phyloP scores from a whole-genome alignment of 2,329 filamentous ascomycete species.

The Metarhizium humberi region DNA sequence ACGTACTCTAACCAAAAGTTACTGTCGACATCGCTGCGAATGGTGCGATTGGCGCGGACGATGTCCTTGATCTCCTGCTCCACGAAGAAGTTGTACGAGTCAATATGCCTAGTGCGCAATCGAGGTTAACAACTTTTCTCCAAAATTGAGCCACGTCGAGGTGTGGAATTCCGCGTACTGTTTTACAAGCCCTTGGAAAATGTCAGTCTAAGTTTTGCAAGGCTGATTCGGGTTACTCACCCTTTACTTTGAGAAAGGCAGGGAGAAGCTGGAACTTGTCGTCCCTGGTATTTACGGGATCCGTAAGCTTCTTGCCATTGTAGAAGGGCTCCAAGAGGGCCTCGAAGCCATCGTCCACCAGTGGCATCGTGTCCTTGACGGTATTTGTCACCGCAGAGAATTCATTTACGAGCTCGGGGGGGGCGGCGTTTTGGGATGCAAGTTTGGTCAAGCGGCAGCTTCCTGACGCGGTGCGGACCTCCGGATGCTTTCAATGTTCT shows the following conservation, averaged over 20 bases:
- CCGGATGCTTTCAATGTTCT: not conserved
- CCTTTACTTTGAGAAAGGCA: slow-evolving; percentile 97
- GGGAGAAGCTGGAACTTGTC: slow-evolving; percentile 97
- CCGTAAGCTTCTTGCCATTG: slow-evolving; percentile 58
- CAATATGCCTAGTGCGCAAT: slow-evolving; percentile 56
- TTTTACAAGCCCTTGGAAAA: slow-evolving; percentile 62
- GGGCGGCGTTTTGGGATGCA: not conserved
- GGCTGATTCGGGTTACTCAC: slow-evolving; percentile 24
- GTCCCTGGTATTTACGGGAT: slow-evolving; percentile 54
- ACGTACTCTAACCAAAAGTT: slow-evolving; percentile 75
- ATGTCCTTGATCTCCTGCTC: slow-evolving; percentile 97
- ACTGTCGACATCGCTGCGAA: slow-evolving; percentile 86
- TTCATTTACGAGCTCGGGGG: slow-evolving; percentile 15
- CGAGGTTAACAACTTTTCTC: slow-evolving; percentile 7
- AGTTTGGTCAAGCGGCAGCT: not conserved
- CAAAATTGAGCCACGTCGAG: not conserved
- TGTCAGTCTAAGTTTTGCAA: not conserved
- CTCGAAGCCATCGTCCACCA: slow-evolving; percentile 55
- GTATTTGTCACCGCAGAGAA: slow-evolving; percentile 6
- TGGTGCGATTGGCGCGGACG: slow-evolving; percentile 77
- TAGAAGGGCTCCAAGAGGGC: slow-evolving; percentile 59
- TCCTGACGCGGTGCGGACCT: not conserved
- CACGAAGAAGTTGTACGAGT: slow-evolving; percentile 98
- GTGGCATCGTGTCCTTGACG: slow-evolving; percentile 37
- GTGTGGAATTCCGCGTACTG: slow-evolving; percentile 42